phyloP scores from a whole-genome alignment of 129 eudicot genomes.

The Lonicera japonica region DNA sequence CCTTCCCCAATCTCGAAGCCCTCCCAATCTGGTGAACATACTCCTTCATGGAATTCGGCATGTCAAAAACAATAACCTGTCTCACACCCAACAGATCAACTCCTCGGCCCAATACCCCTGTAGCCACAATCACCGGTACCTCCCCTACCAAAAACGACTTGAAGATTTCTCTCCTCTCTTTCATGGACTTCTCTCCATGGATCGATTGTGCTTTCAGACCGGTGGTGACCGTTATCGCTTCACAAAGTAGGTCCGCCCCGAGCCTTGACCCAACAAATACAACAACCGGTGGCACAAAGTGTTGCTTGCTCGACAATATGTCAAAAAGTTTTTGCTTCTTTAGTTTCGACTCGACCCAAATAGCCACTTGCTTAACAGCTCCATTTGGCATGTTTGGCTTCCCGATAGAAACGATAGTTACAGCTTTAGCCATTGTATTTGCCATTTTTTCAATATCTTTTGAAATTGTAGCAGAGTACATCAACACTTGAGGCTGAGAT shows the following conservation, averaged over 20 bases:
- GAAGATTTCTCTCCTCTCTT: conserved; percentile 70
- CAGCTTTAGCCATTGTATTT: conserved; percentile 40
- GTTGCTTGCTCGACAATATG: conserved; percentile 67
- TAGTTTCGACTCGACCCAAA: conserved; percentile 84
- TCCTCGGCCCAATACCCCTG: conserved; percentile 91
- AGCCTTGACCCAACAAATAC: conserved; percentile 85
- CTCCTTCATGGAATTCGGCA: conserved; percentile 86
- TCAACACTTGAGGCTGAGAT: conserved; percentile 65
- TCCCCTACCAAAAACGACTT: conserved; percentile 71
- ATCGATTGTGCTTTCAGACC: conserved; percentile 68
- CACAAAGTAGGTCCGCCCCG: conserved; percentile 89
- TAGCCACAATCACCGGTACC: conserved; percentile 71
- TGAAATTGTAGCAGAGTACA: conserved; percentile 81
- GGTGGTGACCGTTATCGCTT: conserved; percentile 68
- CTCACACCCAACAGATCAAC: conserved; percentile 71
- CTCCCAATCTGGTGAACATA: conserved; percentile 92
- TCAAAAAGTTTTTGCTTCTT: conserved; percentile 94
- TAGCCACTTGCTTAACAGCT: conserved; percentile 76
- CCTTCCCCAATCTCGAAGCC: conserved; percentile 85
- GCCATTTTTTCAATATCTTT: conserved; percentile 77
- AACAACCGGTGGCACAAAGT: conserved; percentile 85
- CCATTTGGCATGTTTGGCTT: conserved; percentile 49
- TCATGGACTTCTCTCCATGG: conserved; percentile 92
- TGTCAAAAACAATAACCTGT: conserved; percentile 86
- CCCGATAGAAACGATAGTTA: conserved; percentile 55